These are phyloP conservation scores for Gossypium aridum DNA, from an alignment of 441 rosid species.

Conservation along the genomic window DNA sequence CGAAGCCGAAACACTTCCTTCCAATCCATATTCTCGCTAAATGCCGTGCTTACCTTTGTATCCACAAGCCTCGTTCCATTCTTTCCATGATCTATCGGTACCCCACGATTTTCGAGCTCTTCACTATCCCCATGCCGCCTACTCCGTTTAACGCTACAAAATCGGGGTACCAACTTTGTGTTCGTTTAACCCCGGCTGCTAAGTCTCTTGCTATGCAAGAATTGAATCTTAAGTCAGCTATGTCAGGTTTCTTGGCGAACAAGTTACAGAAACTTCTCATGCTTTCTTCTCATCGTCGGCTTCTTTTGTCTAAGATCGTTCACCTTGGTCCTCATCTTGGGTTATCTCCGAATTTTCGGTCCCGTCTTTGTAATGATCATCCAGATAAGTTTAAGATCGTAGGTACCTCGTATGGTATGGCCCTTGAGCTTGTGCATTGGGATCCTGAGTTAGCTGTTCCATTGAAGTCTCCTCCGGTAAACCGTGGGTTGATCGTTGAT, in stretches of 20 bases:
- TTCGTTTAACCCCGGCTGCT: constrained; percentile 71
- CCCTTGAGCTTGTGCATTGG: constrained; percentile 81
- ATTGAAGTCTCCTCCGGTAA: constrained; percentile 30
- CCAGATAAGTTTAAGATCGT: constrained; percentile 67
- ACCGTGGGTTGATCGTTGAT: constrained; percentile 56
- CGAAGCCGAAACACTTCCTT: constrained; percentile 73
- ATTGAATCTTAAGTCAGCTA: constrained; percentile 40
- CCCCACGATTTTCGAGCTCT: constrained; percentile 66
- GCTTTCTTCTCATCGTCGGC: constrained; percentile 65
- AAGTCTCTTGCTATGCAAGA: constrained; percentile 51
- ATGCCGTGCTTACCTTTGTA: constrained; percentile 62
- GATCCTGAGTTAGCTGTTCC: constrained; percentile 49
- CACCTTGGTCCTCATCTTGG: constrained; percentile 86
- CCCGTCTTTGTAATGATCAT: constrained; percentile 73
- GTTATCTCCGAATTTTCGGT: constrained; percentile 75
- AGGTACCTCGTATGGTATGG: constrained; percentile 74
- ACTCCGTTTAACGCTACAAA: constrained; percentile 68
- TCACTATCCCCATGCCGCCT: constrained; percentile 53
- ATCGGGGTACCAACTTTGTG: constrained; percentile 55
- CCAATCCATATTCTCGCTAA: constrained; percentile 67
- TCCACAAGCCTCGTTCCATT: constrained; percentile 32
- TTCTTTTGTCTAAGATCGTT: constrained; percentile 72
- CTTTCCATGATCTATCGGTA: constrained; percentile 69
- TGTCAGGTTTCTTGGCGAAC: constrained; percentile 47
- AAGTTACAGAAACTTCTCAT: constrained; percentile 89